Base-by-base conservation (phyloP, 129 eudicot species). In the Centella asiatica region DNA sequence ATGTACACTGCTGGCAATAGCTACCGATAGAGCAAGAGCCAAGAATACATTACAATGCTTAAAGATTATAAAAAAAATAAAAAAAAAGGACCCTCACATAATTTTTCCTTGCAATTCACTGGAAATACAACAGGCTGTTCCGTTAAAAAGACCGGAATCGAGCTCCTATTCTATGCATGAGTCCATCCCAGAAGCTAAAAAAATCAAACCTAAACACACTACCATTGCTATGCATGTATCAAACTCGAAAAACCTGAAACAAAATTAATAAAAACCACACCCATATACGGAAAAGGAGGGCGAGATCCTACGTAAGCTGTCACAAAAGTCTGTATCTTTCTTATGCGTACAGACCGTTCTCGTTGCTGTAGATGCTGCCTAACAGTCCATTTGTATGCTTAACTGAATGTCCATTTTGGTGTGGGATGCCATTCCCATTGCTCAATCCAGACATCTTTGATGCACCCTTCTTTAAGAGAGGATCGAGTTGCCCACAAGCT, bases 401-500 rank as follows among this genome's bases (percentile, higher is more conserved):
- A 7, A 77, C 68, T 53, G 72, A 64, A 25, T 72, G 75, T 23
- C 83, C 85, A 46, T 81, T 78, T 20, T 63, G 69, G 65, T 76
- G 81, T 23, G 76, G 44, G 34, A 77, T 55, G 12, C 81, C 83
- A 34, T 34, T 58, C n/a, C 63, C 37, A 1, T 65, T 65, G 73
- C 65, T 70, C 54, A 74, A 56, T 56, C 73, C 73, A 14, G 55
- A 28, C 22, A 59, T 57, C 42, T 57, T 81, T 59, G 75, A 10
- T 9, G 63, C 57, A 14, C 75, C 62, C 68, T 79, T 90, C 65
- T 81, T 85, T 58, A 79, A 58, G 50, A 87, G 69, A 24, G 71
- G 69, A 66, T 86, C 94, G 64, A 90, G 76, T 59, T 90, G 97
- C 10, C 94, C 95, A 52, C 77, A 65, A 29, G 98, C 98, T 62